A percentile compares a stretch with the other conserved stretches of the same genome.
Evolutionary conservation across 768 basidiomycete species (phyloP).

Genomic region (Lactifluus rugatus): DNA sequence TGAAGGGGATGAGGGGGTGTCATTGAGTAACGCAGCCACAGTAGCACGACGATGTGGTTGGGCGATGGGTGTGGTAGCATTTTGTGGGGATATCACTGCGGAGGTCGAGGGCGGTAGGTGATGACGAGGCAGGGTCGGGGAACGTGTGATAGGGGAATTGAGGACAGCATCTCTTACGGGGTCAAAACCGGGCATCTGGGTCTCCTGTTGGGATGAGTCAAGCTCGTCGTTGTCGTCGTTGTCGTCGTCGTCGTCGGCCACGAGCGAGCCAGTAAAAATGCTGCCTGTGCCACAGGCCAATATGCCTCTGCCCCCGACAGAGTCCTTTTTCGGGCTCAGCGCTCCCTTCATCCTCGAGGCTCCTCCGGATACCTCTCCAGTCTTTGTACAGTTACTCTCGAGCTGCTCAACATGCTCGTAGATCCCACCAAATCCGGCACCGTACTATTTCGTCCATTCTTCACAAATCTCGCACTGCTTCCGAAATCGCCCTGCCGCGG

Average conservation of each 20-base stretch:
- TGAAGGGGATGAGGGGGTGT: constrained; percentile 31
- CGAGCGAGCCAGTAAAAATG: constrained; percentile 2
- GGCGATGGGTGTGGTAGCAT: constrained; percentile 29
- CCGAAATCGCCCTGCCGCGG: constrained; percentile 4
- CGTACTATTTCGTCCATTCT: constrained; percentile 2
- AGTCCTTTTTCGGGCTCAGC: constrained; percentile 15
- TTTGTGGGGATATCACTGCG: constrained; percentile 30
- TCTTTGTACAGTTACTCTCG: not conserved
- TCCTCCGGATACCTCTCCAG: not conserved
- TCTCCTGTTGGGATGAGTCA: not conserved
- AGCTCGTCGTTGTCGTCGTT: constrained; percentile 7
- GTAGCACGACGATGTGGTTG: constrained; percentile 49
- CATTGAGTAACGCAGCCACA: constrained; percentile 69
- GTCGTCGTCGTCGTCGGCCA: not conserved
- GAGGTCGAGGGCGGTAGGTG: constrained; percentile 19
- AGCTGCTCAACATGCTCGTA: not conserved
- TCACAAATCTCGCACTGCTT: constrained; percentile 10
- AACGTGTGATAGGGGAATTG: constrained; percentile 55
- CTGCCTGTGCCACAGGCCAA: constrained; percentile 2
- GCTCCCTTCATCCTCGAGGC: constrained; percentile 12
- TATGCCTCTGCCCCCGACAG: not conserved
- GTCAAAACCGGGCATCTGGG: constrained; percentile 64
- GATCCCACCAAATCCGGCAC: constrained; percentile 13
- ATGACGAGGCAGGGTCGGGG: constrained; percentile 31
- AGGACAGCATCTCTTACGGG: constrained; percentile 81